Conservation (phyloP, 176 grass and related monocot genomes). For the Paspalum notatum region DNA sequence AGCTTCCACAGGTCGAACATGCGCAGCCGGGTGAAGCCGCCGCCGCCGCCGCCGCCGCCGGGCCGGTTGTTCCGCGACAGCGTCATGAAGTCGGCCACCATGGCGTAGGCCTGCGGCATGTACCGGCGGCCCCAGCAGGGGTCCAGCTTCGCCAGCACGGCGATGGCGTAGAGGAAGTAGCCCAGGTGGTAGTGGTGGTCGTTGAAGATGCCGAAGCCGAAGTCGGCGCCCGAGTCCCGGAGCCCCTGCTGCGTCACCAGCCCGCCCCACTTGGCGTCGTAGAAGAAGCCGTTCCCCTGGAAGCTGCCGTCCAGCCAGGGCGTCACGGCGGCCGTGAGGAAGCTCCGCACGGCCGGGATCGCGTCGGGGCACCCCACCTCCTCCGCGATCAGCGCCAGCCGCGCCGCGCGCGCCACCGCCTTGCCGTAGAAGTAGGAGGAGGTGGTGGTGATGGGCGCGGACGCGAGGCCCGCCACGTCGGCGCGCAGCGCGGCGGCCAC, state of each 20-base stretch:
- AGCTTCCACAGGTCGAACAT: slow-evolving; percentile 94
- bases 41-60: slow-evolving; percentile 34
- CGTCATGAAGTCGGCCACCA: slow-evolving; percentile 91
- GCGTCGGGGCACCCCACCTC: slow-evolving; percentile 72
- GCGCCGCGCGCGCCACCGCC: slow-evolving; percentile 73
- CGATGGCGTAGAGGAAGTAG: slow-evolving; percentile 95
- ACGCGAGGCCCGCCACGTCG: slow-evolving; percentile 61
- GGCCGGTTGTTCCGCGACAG: slow-evolving; percentile 54
- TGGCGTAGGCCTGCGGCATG: slow-evolving; percentile 80
- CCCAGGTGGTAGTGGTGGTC: slow-evolving; percentile 99
- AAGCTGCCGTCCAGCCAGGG: slow-evolving; percentile 91
- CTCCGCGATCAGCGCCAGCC: slow-evolving; percentile 81
- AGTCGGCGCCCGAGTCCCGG: slow-evolving; percentile 67
- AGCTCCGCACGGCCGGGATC: slow-evolving; percentile 65
- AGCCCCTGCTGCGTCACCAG: slow-evolving; percentile 71
- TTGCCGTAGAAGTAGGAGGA: slow-evolving; percentile 99
- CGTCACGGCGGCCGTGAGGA: slow-evolving; percentile 62
- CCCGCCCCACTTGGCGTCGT: slow-evolving; percentile 83
- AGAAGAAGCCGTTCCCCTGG: slow-evolving; percentile 71
- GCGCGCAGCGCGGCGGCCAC: slow-evolving; percentile 59
- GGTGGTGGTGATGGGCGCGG: slow-evolving; percentile 57
- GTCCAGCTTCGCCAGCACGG: slow-evolving; percentile 86
- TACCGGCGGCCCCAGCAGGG: slow-evolving; percentile 80
- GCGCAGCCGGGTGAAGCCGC: slow-evolving; percentile 63
- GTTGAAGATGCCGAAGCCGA: slow-evolving; percentile 91